Base-by-base conservation (phyloP, 176 grass and related monocot genomes). In the Lolium perenne region DNA sequence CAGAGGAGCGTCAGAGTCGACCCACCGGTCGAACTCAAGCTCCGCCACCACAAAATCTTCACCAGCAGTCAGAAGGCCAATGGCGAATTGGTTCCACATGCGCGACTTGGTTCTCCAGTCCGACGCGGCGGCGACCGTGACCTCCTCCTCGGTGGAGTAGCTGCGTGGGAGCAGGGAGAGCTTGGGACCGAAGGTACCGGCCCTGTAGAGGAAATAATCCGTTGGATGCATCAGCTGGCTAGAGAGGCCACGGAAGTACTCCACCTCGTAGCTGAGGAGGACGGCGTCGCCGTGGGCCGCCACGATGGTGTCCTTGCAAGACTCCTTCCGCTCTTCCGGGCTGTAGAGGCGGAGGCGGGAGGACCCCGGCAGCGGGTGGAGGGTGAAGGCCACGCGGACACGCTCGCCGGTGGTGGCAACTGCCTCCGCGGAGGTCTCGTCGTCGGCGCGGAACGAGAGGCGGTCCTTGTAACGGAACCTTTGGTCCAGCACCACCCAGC, bases 271-370 rank as follows among this genome's bases (percentile, higher is more conserved):
- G 12, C 22, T 25, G 29, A 82, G 32, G 80, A 83, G 67, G n/a
- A 83, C n/a, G 15, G 67, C 70, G n/a, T 72, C 67, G 51, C 8
- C 51, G 7, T 83, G 67, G 23, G 53, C 8, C 12, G 81, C 67
- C 11, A 72, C 2, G 51, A 60, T 50, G 26, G 1, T 1, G 63
- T 63, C 22, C 2, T 0, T 1, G n/a, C 22, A 11, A 23, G 3
- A 25, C 10, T 12, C 18, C 22, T 26, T 4, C 22, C 60, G 22
- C 10, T 26, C 22, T 63, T 63, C 18, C 1, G 3, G 60, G 60
- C 60, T 25, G 60, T 26, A 63, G 3, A 63, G 10, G 60, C 60
- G 4, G 23, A 63, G 60, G 60, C 23, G 11, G 23, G 11, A 63
- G 1, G 23, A 63, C 60, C 22, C 59, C 4, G 22, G 11, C 59